These are phyloP conservation scores for Phalaenopsis equestris DNA, from an alignment of 106 monocot species.

Conservation along the genomic window DNA sequence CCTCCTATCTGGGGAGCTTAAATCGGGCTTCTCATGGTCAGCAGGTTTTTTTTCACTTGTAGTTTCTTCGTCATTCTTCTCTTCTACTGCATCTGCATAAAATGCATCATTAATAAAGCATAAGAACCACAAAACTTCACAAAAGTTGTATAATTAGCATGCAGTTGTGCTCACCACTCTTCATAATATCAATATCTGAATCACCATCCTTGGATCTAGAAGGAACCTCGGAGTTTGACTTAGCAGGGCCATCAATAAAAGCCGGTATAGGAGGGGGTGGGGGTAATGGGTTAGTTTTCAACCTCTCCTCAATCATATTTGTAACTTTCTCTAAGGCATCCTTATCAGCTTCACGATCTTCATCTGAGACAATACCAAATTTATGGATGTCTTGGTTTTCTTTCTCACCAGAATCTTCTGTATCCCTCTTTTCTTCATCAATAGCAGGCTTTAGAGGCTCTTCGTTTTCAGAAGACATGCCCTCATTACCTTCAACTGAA, in stretches of 20 bases:
- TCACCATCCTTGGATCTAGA: slow-evolving; percentile 59
- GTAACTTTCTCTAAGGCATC: slow-evolving; percentile 67
- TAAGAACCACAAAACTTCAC: neutral
- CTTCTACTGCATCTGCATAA: slow-evolving; percentile 41
- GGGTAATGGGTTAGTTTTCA: slow-evolving; percentile 65
- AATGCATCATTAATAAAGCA: neutral
- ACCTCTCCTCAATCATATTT: slow-evolving; percentile 74
- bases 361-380: slow-evolving; percentile 88
- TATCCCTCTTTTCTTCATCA: slow-evolving; percentile 33
- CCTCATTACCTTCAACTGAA: slow-evolving; percentile 23
- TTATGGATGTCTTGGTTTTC: slow-evolving; percentile 51
- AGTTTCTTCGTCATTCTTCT: slow-evolving; percentile 69
- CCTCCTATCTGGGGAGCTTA: slow-evolving; percentile 53
- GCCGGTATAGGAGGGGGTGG: slow-evolving; percentile 52
- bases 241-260: slow-evolving; percentile 30
- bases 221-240: slow-evolving; percentile 49
- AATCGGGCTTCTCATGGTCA: slow-evolving; percentile 57
- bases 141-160: neutral
- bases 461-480: slow-evolving; percentile 32
- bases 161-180: slow-evolving; percentile 32
- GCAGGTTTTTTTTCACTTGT: slow-evolving; percentile 41
- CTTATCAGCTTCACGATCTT: slow-evolving; percentile 69
- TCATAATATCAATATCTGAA: slow-evolving; percentile 46
- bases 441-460: slow-evolving; percentile 25
- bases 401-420: slow-evolving; percentile 43